Evolutionary conservation across 23 red algal genomes (phyloP).

Genomic region (Gracilaria domingensis): DNA sequence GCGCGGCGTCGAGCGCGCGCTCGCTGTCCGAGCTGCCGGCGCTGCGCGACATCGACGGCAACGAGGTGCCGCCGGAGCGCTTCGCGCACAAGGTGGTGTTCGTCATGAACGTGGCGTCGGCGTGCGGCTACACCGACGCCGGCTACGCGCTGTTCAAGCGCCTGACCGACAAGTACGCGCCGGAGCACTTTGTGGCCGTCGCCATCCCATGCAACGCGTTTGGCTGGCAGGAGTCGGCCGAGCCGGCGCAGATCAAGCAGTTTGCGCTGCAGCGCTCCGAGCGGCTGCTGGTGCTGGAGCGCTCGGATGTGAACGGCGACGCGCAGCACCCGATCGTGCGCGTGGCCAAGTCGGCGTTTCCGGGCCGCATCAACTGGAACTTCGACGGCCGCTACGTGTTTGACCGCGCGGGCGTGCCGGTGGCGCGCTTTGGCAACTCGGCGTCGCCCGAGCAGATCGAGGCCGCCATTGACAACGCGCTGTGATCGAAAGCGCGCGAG

Average conservation of each 20-base stretch:
- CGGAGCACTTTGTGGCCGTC: slow-evolving; percentile 42
- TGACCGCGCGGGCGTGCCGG: slow-evolving; percentile 58
- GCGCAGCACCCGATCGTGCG: slow-evolving; percentile 59
- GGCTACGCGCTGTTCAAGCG: slow-evolving; percentile 71
- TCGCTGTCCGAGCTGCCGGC: slow-evolving; percentile 38
- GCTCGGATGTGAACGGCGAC: slow-evolving; percentile 61
- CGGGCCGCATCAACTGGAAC: slow-evolving; percentile 66
- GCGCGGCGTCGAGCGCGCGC: background rate
- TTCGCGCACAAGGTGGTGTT: slow-evolving; percentile 63
- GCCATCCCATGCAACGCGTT: slow-evolving; percentile 80
- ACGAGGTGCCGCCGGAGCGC: background rate
- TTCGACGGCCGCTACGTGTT: slow-evolving; percentile 77
- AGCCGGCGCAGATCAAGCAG: slow-evolving; percentile 74
- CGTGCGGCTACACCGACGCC: slow-evolving; percentile 69
- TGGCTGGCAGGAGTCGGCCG: slow-evolving; percentile 70
- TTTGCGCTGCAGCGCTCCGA: slow-evolving; percentile 48
- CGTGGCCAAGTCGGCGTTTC: slow-evolving; percentile 54
- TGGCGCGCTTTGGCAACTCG: slow-evolving; percentile 65
- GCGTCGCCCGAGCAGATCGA: slow-evolving; percentile 48
- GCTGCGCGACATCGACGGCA: slow-evolving; percentile 60
- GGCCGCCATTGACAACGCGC: slow-evolving; percentile 62
- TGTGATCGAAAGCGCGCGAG: no score
- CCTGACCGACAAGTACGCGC: slow-evolving; percentile 59
- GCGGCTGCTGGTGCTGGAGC: slow-evolving; percentile 56
- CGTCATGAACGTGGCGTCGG: slow-evolving; percentile 78